phyloP scores from a whole-genome alignment of 2,329 filamentous ascomycete species.

The Aspergillus fumigatiaffinis region DNA sequence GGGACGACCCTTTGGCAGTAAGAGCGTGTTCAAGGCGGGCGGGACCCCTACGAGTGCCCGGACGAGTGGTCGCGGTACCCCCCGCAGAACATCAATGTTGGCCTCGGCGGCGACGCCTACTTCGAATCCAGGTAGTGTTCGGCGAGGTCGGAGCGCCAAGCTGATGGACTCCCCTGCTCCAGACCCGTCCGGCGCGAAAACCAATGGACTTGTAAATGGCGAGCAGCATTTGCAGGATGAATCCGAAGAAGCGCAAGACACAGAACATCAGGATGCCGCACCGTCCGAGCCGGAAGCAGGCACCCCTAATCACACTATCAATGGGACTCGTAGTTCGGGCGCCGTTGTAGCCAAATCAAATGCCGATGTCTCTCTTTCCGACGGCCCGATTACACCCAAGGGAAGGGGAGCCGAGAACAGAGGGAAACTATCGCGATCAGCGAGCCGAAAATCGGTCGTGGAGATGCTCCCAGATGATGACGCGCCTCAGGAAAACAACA shows the following conservation, averaged over 20 bases:
- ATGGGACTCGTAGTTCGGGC: conserved; percentile 10
- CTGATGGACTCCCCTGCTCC: conserved; percentile 26
- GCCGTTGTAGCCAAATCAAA: conserved; percentile 1
- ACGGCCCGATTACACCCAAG: conserved; percentile 11
- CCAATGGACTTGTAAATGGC: conserved; percentile 23
- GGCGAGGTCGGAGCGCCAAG: conserved; percentile 36
- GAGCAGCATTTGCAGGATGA: conserved; percentile 1
- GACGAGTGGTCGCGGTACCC: conserved; percentile 35
- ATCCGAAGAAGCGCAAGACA: conserved; percentile 7
- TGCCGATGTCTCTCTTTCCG: conserved; percentile 1
- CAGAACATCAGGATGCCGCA: not conserved
- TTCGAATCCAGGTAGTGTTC: conserved; percentile 22
- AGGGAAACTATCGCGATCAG: conserved; percentile 15
- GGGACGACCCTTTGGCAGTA: conserved; percentile 36
- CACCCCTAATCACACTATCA: conserved; percentile 16
- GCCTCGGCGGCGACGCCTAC: conserved; percentile 27
- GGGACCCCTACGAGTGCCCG: conserved; percentile 32
- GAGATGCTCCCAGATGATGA: conserved; percentile 24
- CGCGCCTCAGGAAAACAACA: conserved; percentile 11
- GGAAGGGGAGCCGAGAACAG: conserved; percentile 10
- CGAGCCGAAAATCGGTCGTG: conserved; percentile 19
- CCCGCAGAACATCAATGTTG: conserved; percentile 29
- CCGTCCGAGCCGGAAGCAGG: conserved; percentile 6
- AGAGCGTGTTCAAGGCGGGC: conserved; percentile 20
- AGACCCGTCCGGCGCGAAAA: conserved; percentile 19